Base-by-base conservation (phyloP, 164 flowering plant genomes). In the Umbilicus rupestris region DNA sequence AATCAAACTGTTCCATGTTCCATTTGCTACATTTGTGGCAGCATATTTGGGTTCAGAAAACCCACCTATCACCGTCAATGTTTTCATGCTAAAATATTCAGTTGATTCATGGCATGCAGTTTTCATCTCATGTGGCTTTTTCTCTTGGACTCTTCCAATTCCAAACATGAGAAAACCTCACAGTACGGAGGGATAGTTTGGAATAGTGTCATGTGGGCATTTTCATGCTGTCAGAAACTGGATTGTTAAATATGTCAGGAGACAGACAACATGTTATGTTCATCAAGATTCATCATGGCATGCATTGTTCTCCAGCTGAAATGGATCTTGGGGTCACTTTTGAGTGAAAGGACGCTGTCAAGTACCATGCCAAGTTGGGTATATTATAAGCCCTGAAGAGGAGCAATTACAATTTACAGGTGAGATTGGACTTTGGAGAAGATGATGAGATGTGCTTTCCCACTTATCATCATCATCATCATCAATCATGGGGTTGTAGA, bases 31-130 rank as follows among this genome's bases (percentile, higher is more conserved):
- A 55, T 55, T 55, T 55, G 33, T 55, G 60, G 60, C 60, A 55
- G 31, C 33, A 55, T 55, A 26, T 55, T 28, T 55, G 55, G 60
- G 57, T 33, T 55, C 60, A 55, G 60, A 55, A 55, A 26, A 55
- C 60, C 60, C 17, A 55, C 17, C 60, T 14, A 28, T 14, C 60
- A 55, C 9, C 19, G 2, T 26, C 19, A 24, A 22, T 52, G n/a
- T n/a, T 41, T 41, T 9, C 15, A 3, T 4, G 15, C 44, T 41
- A 41, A 41, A 41, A 41, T 9, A 41, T 14, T 41, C 3, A 41
- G 44, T 41, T 24, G 31, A 17, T 20, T 20, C 55, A n/a, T 20
- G 26, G 55, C 55, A 52, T 24, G 30, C 5, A 52, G 3, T 3
- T 22, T 52, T 24, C 60, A 26, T 11, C 19, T 55, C 60, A 55